Percentiles rank a stretch among this genome's conserved stretches.
These are phyloP conservation scores for Oldenlandia corymbosa DNA, from an alignment of 257 asterid genomes.

Conservation along the genomic window DNA sequence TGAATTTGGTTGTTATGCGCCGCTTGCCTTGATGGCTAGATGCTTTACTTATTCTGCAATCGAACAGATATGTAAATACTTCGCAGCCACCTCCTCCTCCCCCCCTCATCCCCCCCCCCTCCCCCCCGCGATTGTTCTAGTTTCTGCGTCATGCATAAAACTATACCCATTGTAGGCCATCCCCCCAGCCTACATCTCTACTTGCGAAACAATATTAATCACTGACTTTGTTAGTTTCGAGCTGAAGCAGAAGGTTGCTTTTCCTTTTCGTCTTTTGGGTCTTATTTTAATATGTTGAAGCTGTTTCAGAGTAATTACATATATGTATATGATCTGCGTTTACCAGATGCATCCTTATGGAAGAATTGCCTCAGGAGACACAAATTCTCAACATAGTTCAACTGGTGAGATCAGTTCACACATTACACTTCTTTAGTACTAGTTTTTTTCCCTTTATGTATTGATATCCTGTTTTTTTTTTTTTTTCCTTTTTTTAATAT, in stretches of 20 bases:
- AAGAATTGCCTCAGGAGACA: slow-evolving; percentile 29
- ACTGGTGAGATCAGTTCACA: slow-evolving; percentile 12
- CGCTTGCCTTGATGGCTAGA: neutral
- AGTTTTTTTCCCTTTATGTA: neutral
- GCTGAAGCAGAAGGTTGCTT: neutral
- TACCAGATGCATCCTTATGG: slow-evolving; percentile 42
- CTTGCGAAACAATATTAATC: neutral
- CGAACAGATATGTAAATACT: neutral
- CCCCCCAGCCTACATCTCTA: too few relatives aligned
- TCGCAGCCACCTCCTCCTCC: too few relatives aligned
- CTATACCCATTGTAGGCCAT: too few relatives aligned
- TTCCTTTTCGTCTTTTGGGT: neutral
- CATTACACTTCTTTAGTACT: neutral
- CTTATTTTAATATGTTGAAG: neutral
- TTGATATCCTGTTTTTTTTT: neutral
- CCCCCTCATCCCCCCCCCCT: too few relatives aligned
- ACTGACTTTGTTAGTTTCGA: neutral
- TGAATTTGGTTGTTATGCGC: neutral
- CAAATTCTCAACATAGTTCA: slow-evolving; percentile 17
- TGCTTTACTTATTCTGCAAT: neutral
- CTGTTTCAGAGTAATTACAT: slow-evolving; percentile 1
- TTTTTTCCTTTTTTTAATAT: neutral
- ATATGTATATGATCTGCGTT: slow-evolving; percentile 17
- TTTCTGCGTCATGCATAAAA: too few relatives aligned
- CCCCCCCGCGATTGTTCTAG: too few relatives aligned